Conservation (phyloP, 192 early-diverging fungal genomes). For the Umbelopsis ramanniana region DNA sequence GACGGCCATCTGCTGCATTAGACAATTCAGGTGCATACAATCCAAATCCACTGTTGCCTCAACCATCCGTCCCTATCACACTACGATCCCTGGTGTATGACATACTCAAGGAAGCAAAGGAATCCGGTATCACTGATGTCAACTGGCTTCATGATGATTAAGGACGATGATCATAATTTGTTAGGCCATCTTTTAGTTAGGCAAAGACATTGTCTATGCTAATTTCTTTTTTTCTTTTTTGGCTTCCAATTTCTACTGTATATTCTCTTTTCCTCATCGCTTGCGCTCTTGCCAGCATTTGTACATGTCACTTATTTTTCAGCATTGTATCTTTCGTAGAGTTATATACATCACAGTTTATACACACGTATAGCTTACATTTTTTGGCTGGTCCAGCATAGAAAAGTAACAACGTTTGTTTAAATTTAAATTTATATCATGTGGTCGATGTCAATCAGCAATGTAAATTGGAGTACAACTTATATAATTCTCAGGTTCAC, state of each 20-base stretch:
- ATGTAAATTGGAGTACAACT: too few species aligned
- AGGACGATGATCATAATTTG: not conserved
- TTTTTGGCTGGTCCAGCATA: not conserved
- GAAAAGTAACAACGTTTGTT: not conserved
- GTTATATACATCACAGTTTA: not conserved
- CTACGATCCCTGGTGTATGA: constrained; percentile 22
- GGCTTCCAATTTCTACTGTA: not conserved
- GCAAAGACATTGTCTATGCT: not conserved
- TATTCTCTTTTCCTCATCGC: not conserved
- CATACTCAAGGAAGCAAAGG: constrained; percentile 36
- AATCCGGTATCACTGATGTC: constrained; percentile 28
- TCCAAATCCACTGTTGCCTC: not conserved
- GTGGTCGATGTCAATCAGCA: not conserved
- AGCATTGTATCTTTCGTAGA: not conserved
- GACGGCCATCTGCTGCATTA: not conserved
- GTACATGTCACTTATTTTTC: not conserved
- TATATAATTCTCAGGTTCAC: too few species aligned
- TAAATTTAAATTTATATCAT: not conserved
- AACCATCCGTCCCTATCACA: constrained; percentile 15
- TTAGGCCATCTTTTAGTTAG: not conserved
- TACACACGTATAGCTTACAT: not conserved
- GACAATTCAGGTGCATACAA: not conserved
- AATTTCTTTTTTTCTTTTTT: too few species aligned
- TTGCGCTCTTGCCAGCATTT: not conserved
- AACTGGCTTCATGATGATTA: constrained; percentile 34